These are phyloP conservation scores for Ophiosphaerella narmari DNA, from an alignment of 2,329 filamentous ascomycete species.

Conservation along the genomic window DNA sequence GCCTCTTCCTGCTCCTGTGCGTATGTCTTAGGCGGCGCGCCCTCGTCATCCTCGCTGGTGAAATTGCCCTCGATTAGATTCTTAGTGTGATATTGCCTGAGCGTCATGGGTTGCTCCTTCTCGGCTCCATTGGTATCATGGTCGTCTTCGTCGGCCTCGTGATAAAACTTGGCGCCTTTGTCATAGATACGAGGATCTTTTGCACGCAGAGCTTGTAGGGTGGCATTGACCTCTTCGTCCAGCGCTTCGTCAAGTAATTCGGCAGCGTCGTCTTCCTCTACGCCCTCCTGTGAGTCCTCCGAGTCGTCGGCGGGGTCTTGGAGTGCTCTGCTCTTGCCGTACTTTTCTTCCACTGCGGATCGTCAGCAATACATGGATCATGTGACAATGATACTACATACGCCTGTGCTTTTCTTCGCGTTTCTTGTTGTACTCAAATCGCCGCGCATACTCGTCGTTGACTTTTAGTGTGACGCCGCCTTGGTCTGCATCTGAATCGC, in stretches of 20 bases:
- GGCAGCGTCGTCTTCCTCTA: constrained; percentile 88
- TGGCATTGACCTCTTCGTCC: constrained; percentile 85
- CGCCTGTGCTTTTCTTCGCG: constrained; percentile 79
- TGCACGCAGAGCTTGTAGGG: constrained; percentile 81
- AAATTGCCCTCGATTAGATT: constrained; percentile 77
- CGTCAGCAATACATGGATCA: constrained; percentile 24
- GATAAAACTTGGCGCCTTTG: constrained; percentile 76
- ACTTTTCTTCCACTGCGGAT: constrained; percentile 82
- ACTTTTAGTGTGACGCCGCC: constrained; percentile 65
- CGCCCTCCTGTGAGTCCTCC: constrained; percentile 57
- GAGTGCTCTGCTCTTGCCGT: constrained; percentile 57
- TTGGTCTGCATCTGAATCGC: constrained; percentile 35
- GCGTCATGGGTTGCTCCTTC: constrained; percentile 81
- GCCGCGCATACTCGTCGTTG: constrained; percentile 85
- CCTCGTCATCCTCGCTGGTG: constrained; percentile 61
- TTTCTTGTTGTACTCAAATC: constrained; percentile 98
- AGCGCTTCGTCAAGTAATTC: constrained; percentile 83
- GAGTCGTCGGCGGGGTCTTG: constrained; percentile 57
- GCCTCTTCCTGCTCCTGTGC: constrained; percentile 85
- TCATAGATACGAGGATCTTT: constrained; percentile 95
- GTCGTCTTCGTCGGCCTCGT: constrained; percentile 61
- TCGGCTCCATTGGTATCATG: constrained; percentile 51
- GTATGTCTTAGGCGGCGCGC: constrained; percentile 70
- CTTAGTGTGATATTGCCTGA: constrained; percentile 90
- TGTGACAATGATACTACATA: constrained; percentile 45